These are phyloP conservation scores for Adansonia madagascariensis DNA, from an alignment of 441 rosid species.

Conservation along the genomic window DNA sequence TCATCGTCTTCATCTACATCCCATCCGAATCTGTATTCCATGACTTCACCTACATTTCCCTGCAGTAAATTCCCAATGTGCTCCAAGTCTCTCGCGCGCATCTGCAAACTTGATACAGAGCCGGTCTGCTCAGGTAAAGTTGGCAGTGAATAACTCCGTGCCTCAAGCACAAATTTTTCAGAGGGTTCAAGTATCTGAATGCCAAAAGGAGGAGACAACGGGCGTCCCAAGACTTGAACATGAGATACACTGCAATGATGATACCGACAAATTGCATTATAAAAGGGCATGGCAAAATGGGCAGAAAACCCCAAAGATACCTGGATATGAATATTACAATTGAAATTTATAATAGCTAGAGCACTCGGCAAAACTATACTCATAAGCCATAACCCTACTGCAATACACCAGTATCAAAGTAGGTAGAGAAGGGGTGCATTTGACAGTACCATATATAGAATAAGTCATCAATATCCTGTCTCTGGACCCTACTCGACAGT, in stretches of 20 bases:
- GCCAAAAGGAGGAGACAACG: slow-evolving; percentile 49
- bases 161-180: slow-evolving; percentile 52
- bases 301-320: not conserved
- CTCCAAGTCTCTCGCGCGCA: slow-evolving; percentile 33
- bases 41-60: slow-evolving; percentile 43
- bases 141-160: slow-evolving; percentile 43
- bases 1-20: slow-evolving; percentile 38
- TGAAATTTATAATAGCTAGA: not conserved
- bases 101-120: slow-evolving; percentile 22
- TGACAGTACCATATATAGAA: slow-evolving; percentile 81
- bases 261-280: not conserved
- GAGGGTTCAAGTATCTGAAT: slow-evolving; percentile 46
- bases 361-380: not conserved
- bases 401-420: not conserved
- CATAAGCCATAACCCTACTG: not conserved
- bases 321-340: not conserved
- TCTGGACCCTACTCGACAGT: slow-evolving; percentile 86
- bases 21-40: slow-evolving; percentile 45
- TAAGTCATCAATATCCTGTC: slow-evolving; percentile 71
- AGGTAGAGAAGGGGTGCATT: slow-evolving; percentile 20
- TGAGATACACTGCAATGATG: slow-evolving; percentile 57
- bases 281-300: not conserved
- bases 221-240: slow-evolving; percentile 66
- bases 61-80: slow-evolving; percentile 9
- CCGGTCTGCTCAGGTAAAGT: slow-evolving; percentile 24